Conservation (phyloP, 2,329 filamentous ascomycete species). For the Capronia americana region DNA sequence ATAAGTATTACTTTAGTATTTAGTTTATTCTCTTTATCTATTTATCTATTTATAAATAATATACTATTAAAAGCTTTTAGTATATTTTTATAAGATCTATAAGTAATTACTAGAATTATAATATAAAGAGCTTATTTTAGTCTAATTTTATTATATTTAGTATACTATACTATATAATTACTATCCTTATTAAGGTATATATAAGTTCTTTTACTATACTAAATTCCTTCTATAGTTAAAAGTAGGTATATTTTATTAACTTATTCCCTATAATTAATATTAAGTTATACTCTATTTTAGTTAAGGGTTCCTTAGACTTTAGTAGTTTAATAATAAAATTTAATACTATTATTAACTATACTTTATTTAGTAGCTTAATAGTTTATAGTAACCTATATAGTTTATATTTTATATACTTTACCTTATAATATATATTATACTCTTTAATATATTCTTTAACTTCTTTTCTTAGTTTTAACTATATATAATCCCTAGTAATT, state of each 20-base stretch:
- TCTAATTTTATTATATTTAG: not conserved
- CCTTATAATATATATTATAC: slow-evolving; percentile 20
- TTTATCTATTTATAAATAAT: slow-evolving; percentile 20
- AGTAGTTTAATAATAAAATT: slow-evolving; percentile 18
- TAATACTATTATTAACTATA: not conserved
- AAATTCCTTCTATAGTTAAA: slow-evolving; percentile 1
- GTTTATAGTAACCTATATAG: slow-evolving; percentile 17
- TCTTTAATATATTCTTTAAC: slow-evolving; percentile 26
- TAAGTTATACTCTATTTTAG: not conserved
- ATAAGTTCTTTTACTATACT: not conserved
- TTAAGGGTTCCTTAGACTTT: slow-evolving; percentile 13
- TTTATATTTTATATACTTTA: slow-evolving; percentile 28
- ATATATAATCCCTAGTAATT: slow-evolving; percentile 21
- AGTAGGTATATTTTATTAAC: not conserved
- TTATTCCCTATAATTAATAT: not conserved
- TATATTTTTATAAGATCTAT: not conserved
- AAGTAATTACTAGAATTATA: slow-evolving; percentile 5
- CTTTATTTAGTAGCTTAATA: not conserved
- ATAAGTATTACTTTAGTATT: not conserved
- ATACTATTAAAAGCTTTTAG: slow-evolving; percentile 24
- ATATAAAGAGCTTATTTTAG: slow-evolving; percentile 3
- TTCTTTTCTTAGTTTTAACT: slow-evolving; percentile 22
- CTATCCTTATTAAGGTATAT: slow-evolving; percentile 4
- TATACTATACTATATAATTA: not conserved
- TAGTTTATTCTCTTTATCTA: slow-evolving; percentile 5